Conservation (phyloP, 2,329 filamentous ascomycete species). For the Didymella pomorum region DNA sequence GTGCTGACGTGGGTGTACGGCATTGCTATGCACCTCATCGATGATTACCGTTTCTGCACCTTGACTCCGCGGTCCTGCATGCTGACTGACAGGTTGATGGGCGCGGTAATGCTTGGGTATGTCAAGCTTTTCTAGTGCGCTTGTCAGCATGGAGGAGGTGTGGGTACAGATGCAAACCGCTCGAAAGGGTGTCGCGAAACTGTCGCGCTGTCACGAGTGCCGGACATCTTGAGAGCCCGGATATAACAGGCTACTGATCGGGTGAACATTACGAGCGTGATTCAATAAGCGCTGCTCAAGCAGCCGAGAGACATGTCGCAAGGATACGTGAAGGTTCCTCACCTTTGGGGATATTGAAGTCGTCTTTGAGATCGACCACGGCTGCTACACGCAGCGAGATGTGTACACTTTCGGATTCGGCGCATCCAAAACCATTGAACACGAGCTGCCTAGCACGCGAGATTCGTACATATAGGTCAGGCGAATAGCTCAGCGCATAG, state of each 20-base stretch:
- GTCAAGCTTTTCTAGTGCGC: conserved; percentile 8
- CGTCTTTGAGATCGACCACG: too few relatives aligned
- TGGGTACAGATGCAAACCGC: neutral
- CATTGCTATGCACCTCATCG: conserved; percentile 7
- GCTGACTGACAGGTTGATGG: neutral
- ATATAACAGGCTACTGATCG: neutral
- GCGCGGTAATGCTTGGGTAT: neutral
- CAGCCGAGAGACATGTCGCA: neutral
- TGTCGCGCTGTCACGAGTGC: conserved; percentile 11
- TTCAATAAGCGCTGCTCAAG: neutral
- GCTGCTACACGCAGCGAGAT: too few relatives aligned
- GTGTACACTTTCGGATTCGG: too few relatives aligned
- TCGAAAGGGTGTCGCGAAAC: conserved; percentile 11
- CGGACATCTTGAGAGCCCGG: neutral
- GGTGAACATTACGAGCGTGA: neutral
- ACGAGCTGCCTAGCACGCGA: too few relatives aligned
- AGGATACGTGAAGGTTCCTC: too few relatives aligned
- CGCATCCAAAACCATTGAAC: too few relatives aligned
- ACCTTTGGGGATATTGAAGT: too few relatives aligned
- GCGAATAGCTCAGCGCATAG: too few relatives aligned
- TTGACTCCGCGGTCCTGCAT: conserved; percentile 9
- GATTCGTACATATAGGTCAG: too few relatives aligned
- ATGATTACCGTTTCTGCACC: conserved; percentile 2
- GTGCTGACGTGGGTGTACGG: conserved; percentile 16
- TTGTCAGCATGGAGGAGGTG: neutral